Base-by-base conservation (phyloP, 2,329 filamentous ascomycete genomes). In the Aureobasidium uvarum region DNA sequence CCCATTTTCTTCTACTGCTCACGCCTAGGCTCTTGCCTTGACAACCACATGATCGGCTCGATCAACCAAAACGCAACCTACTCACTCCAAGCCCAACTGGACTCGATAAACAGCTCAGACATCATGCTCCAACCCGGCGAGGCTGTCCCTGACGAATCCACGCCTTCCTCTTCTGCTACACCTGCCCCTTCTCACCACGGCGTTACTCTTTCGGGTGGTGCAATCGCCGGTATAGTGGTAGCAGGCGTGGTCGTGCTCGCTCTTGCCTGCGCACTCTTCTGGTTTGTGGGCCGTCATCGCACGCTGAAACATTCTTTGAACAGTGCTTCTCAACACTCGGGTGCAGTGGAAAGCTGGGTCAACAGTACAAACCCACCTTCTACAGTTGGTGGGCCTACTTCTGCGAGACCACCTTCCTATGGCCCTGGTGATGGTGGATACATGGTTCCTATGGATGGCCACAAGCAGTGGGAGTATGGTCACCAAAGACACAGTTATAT, bases 1-100 rank as follows among this genome's bases (percentile, higher is more conserved):
- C 87, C 89, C 0, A 83, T 87, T 18, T 90, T 88, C 73, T 89
- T 84, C 74, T 91, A 91, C 74, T 91, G 88, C 68, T 85, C 86
- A 0, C 88, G 88, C 0, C 82, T 85, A 0, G 82, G 80, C 0
- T 90, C 88, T 1, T 94, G 90, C 71, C 80, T 81, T 3, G 74
- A 77, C 2, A 82, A 88, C 50, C 82, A 85, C 25, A 94, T 94
- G 90, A 83, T 94, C 18, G 90, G 89, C 3, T 88, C 85, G 1
- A 88, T 94, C 69, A 94, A 93, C 71, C 84, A 87, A 7, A 78
- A 78, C 64, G 66, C 65, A 2, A 74, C 69, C 1, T 67, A 66
- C 7, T 66, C 69, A 3, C 66, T 77, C 8, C 67, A 62, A 10
- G 71, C 66, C 11, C 75, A 77, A 56, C 64, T 69, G 56, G 33